Evolutionary conservation across 164 flowering plant genomes (phyloP).

Genomic region (Piper betle): DNA sequence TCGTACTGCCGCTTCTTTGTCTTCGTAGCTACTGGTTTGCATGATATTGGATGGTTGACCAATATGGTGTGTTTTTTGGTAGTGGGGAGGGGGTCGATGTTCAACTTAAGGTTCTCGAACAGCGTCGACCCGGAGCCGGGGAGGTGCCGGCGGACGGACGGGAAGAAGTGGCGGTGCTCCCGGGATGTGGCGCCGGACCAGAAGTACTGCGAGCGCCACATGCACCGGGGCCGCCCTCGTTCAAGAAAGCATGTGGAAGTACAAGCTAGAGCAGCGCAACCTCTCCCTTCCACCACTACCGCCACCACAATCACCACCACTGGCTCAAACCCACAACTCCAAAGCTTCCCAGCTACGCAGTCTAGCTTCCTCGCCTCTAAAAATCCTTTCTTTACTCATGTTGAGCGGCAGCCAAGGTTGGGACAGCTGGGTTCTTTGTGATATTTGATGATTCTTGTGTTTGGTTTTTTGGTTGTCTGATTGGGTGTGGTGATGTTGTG

Average conservation of each 20-base stretch:
- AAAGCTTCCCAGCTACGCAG: background rate
- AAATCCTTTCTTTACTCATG: background rate
- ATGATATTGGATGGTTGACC: too few relatives aligned
- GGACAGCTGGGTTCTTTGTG: background rate
- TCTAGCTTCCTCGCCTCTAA: conserved; percentile 8
- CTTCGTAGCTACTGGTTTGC: too few relatives aligned
- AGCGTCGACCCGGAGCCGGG: conserved; percentile 58
- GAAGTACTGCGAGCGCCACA: conserved; percentile 83
- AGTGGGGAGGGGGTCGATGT: conserved; percentile 12
- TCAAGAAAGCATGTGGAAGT: conserved; percentile 98
- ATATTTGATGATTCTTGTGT: background rate
- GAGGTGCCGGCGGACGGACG: conserved; percentile 76
- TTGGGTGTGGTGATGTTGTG: conserved; percentile 1
- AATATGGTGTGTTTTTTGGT: background rate
- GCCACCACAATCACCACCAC: conserved; percentile 2
- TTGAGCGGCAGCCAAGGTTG: conserved; percentile 18
- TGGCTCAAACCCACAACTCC: conserved; percentile 4
- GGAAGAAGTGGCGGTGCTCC: conserved; percentile 88
- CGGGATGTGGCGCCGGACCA: conserved; percentile 66
- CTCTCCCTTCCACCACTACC: background rate
- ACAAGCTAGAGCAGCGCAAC: conserved; percentile 11
- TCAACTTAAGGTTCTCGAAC: conserved; percentile 23
- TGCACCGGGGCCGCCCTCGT: conserved; percentile 70
- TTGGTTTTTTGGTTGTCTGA: background rate
- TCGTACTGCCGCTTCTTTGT: conserved; percentile 8